These are phyloP conservation scores for Petunia axillaris DNA, from an alignment of 257 asterid genomes.

Conservation along the genomic window DNA sequence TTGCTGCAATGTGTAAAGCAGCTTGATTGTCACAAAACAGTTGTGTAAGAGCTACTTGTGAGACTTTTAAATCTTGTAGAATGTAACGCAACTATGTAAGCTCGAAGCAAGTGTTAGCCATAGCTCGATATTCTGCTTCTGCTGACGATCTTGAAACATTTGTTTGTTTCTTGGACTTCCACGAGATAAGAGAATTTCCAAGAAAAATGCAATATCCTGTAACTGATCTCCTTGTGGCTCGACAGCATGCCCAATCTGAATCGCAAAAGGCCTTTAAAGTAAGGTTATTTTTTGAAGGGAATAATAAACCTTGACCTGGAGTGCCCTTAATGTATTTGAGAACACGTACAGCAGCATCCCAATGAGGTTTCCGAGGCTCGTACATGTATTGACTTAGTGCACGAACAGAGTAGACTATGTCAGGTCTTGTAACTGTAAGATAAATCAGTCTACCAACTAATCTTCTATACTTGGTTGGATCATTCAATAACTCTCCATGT, in stretches of 20 bases:
- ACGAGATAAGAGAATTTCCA: neutral
- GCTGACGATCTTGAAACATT: neutral
- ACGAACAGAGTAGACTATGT: neutral
- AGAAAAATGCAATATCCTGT: conserved; percentile 10
- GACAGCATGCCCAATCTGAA: neutral
- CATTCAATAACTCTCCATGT: neutral
- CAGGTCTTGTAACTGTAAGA: conserved; percentile 13
- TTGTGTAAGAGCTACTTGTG: neutral
- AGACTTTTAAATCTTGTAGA: neutral
- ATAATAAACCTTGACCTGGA: neutral
- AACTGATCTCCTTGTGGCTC: conserved; percentile 16
- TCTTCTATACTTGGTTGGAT: conserved; percentile 16
- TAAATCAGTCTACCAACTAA: conserved; percentile 5
- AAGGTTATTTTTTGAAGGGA: neutral
- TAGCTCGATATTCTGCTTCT: conserved; percentile 19
- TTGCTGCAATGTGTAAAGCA: neutral
- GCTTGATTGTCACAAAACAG: conserved; percentile 12
- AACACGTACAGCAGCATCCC: neutral
- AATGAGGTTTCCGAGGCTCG: neutral
- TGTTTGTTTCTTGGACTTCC: conserved; percentile 10
- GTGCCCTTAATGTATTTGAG: neutral
- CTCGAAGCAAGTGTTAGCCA: neutral
- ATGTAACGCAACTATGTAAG: neutral
- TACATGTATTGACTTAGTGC: conserved; percentile 15
- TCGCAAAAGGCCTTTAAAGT: conserved; percentile 6